Base-by-base conservation (phyloP, 2,329 filamentous ascomycete genomes). In the Tolypocladium paradoxum region DNA sequence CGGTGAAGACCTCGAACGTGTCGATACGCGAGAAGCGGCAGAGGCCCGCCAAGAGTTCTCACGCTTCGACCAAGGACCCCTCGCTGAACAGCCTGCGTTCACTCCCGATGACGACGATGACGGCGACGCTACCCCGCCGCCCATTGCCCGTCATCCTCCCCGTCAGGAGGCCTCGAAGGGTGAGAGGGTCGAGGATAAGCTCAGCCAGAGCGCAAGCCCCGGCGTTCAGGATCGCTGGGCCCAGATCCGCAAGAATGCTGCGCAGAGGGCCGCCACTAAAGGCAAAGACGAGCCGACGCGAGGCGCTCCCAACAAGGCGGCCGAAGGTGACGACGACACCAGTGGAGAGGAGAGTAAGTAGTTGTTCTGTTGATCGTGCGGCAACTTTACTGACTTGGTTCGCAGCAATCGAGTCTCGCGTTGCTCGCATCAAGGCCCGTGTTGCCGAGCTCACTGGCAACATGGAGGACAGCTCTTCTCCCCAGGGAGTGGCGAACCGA, bases 361-460 rank as follows among this genome's bases (percentile, higher is more conserved):
- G 3, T 8, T n/a, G 33, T 1, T 22, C 3, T 51, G 4, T n/a
- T 38, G 9, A n/a, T 6, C 6, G 6, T 40, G 22, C 7, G 18
- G 6, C 7, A 27, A 33, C 18, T 5, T 36, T 49, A 33, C 66
- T 69, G 47, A 70, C 56, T 2, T 49, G 45, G 43, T 14, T 27
- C 52, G n/a, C 60, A 95, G 90, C 91, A 36, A 97, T 97, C 64
- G 93, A 99, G 70, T 91, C 90, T 49, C 88, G 93, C 60, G 93
- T 97, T 55, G 93, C 93, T 49, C 88, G 93, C 58, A 99, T 99
- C 79, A 97, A 96, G 74, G 93, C 93, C 55, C 86, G 93, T 57
- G 93, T 99, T 54, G 93, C 93, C 51, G 90, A 96, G 69, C 73
- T 99, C 62, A 99, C 93, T 2, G 87, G 87, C 62, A 88, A 88